Evolutionary conservation across 176 grass and related monocot species (phyloP).

Genomic region (Musa acuminata): DNA sequence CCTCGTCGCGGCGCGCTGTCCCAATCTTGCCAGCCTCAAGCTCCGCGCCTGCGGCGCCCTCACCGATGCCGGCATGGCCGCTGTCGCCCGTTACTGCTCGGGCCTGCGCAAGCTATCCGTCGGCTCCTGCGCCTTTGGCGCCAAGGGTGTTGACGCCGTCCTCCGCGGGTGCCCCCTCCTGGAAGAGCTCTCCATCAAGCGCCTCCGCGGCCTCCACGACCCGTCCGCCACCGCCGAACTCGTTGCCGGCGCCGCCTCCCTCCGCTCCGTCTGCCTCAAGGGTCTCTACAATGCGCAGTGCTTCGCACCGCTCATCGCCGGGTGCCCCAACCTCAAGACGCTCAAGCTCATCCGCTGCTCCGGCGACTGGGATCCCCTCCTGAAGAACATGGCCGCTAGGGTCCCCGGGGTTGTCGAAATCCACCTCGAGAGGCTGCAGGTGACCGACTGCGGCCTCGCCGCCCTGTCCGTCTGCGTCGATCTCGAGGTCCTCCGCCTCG

Average conservation of each 20-base stretch:
- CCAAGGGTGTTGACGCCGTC: conserved; percentile 67
- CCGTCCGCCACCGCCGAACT: conserved; percentile 26
- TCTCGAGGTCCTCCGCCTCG: conserved; percentile 72
- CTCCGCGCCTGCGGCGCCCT: conserved; percentile 57
- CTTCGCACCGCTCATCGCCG: conserved; percentile 48
- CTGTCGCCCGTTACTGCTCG: conserved; percentile 26
- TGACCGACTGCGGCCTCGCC: conserved; percentile 50
- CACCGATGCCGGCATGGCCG: conserved; percentile 51
- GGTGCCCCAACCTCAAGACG: conserved; percentile 54
- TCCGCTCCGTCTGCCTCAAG: no score
- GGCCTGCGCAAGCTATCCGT: conserved; percentile 63
- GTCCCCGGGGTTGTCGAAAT: conserved; percentile 48
- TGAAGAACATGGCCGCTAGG: conserved; percentile 34
- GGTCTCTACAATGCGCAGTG: no score
- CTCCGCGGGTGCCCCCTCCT: conserved; percentile 28
- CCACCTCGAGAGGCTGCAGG: conserved; percentile 90
- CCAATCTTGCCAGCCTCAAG: conserved; percentile 57
- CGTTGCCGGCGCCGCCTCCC: not conserved
- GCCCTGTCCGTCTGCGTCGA: conserved; percentile 40
- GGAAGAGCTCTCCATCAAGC: conserved; percentile 36
- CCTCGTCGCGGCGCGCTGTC: conserved; percentile 24
- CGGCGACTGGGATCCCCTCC: conserved; percentile 60
- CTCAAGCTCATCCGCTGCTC: conserved; percentile 75
- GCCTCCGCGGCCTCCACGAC: conserved; percentile 60
- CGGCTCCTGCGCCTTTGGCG: conserved; percentile 57